These are phyloP conservation scores for Dryadomyces quercivorus DNA, from an alignment of 2,329 filamentous ascomycete species.

Conservation along the genomic window DNA sequence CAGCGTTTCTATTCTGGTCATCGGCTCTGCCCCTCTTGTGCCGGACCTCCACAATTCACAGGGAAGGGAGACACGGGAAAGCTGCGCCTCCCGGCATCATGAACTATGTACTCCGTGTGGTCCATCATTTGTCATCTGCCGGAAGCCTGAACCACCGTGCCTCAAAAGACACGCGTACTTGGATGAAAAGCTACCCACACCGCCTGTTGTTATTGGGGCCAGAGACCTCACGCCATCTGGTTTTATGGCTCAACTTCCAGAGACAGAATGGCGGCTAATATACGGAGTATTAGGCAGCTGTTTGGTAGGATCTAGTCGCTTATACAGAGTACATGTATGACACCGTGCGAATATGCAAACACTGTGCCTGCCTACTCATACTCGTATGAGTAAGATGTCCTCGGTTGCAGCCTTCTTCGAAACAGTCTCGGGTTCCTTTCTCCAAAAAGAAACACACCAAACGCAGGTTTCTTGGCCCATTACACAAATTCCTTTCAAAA, in stretches of 20 bases:
- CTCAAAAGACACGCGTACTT: neutral
- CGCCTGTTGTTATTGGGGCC: neutral
- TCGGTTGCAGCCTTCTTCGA: no score
- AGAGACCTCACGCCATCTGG: neutral
- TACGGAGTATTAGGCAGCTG: no score
- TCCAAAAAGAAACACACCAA: neutral
- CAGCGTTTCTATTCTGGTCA: no score
- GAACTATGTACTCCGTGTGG: no score
- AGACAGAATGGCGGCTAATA: neutral
- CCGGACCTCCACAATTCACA: no score
- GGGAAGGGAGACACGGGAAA: no score
- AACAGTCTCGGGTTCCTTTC: neutral
- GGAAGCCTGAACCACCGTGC: neutral
- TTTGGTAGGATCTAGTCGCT: neutral
- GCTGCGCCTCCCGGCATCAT: no score
- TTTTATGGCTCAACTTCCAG: no score
- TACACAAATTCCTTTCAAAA: neutral
- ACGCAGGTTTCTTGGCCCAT: no score
- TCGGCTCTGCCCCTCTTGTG: no score
- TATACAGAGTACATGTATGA: neutral
- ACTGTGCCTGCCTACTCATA: neutral
- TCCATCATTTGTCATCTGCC: neutral
- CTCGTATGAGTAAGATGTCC: no score
- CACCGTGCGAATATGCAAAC: neutral
- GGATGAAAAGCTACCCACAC: neutral